phyloP scores from a whole-genome alignment of 1,284 basidiomycete species.

The Cutaneotrichosporon sp. region DNA sequence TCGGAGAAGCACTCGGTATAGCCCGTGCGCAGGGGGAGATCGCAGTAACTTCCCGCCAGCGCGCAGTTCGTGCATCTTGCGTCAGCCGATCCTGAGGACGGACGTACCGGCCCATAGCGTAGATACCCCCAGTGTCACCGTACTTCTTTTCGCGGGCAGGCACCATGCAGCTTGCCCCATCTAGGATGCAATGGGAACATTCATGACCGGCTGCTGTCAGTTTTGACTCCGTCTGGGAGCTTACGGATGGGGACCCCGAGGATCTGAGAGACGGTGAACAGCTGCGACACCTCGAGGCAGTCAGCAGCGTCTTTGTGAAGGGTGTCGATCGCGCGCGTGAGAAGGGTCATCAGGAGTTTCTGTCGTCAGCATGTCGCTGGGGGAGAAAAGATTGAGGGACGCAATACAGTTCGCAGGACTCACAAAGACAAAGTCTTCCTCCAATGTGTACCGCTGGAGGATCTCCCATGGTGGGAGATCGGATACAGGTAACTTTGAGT shows the following conservation, averaged over 20 bases:
- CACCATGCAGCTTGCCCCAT: neutral
- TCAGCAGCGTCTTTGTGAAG: neutral
- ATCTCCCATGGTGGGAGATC: neutral
- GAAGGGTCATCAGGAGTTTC: neutral
- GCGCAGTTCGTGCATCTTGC: constrained; percentile 15
- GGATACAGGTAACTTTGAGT: neutral
- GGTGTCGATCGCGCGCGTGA: neutral
- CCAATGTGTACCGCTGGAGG: neutral
- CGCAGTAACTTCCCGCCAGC: constrained; percentile 8
- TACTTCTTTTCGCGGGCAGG: neutral
- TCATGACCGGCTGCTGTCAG: neutral
- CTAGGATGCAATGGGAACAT: neutral
- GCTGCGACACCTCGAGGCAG: neutral
- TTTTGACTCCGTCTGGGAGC: neutral
- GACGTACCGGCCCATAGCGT: neutral
- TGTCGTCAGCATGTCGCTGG: neutral
- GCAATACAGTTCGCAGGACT: neutral
- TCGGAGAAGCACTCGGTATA: constrained; percentile 12
- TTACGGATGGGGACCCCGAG: neutral
- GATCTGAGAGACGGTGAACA: neutral
- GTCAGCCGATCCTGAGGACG: neutral
- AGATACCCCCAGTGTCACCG: neutral
- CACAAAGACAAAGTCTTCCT: neutral
- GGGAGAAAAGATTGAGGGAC: neutral
- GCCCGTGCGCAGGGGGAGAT: constrained; percentile 9